Percentiles rank a stretch among this genome's conserved stretches.
Evolutionary conservation across 345 rosid genomes (phyloP).

Genomic region (Dovyalis caffra): DNA sequence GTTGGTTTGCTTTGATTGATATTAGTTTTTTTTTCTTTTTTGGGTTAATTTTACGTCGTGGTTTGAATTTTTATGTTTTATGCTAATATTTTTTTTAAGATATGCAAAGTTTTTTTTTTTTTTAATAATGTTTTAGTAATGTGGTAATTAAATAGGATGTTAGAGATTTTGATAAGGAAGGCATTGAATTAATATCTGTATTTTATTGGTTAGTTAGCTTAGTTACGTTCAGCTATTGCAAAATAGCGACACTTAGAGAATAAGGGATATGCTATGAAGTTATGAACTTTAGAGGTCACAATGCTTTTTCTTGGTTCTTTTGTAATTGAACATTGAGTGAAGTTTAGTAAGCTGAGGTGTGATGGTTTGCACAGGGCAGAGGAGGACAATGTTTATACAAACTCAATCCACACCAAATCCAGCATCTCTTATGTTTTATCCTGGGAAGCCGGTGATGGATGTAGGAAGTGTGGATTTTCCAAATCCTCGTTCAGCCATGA

Average conservation of each 20-base stretch:
- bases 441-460: slow-evolving; percentile 91
- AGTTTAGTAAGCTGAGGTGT: background rate
- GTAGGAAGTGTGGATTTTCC: slow-evolving; percentile 93
- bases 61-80: background rate
- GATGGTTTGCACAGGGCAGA: slow-evolving; percentile 56
- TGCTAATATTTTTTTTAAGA: background rate
- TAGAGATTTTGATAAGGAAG: background rate
- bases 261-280: background rate
- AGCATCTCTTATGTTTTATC: slow-evolving; percentile 89
- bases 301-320: background rate
- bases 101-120: background rate
- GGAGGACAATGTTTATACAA: slow-evolving; percentile 88
- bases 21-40: background rate
- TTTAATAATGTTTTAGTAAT: background rate
- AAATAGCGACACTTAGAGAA: background rate
- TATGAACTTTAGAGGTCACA: background rate
- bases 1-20: slow-evolving; percentile 22
- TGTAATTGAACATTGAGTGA: background rate
- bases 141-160: background rate
- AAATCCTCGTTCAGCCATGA: slow-evolving; percentile 71
- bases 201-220: background rate
- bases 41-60: background rate
- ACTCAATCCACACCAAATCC: slow-evolving; percentile 94
- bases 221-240: background rate
- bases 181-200: background rate